Percentiles rank a stretch among this genome's conserved stretches.
Evolutionary conservation across 2,329 filamentous ascomycete genomes (phyloP).

Genomic region (Corniculantispora saksenae): DNA sequence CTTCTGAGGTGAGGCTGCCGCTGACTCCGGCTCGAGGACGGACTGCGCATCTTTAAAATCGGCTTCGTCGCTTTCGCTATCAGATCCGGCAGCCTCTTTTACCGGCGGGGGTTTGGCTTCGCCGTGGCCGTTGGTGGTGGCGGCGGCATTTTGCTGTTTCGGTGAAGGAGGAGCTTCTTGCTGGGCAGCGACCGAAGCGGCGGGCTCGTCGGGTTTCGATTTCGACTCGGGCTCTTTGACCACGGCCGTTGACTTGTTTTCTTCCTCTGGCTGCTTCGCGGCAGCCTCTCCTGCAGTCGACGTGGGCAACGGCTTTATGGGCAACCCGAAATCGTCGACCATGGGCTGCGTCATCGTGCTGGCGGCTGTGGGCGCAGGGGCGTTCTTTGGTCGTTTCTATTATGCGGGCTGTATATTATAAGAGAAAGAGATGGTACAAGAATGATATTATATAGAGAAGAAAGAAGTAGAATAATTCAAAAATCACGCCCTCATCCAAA

Average conservation of each 20-base stretch:
- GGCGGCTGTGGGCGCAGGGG: conserved; percentile 28
- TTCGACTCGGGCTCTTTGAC: conserved; percentile 10
- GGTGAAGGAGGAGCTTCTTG: too few species aligned
- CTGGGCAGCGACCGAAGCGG: neutral
- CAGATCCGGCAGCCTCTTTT: conserved; percentile 22
- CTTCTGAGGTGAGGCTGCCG: conserved; percentile 31
- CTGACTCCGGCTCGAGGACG: conserved; percentile 29
- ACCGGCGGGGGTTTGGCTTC: neutral
- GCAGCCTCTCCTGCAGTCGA: conserved; percentile 12
- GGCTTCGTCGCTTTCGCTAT: conserved; percentile 40
- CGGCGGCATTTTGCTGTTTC: neutral
- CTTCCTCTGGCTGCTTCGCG: neutral
- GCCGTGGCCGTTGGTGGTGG: neutral
- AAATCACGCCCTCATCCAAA: conserved; percentile 31
- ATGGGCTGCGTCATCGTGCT: conserved; percentile 30
- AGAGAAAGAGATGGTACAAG: conserved; percentile 7
- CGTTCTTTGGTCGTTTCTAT: conserved; percentile 28
- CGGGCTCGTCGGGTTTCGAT: conserved; percentile 6
- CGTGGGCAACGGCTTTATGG: conserved; percentile 50
- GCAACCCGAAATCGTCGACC: conserved; percentile 72
- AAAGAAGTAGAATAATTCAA: neutral
- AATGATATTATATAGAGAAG: neutral
- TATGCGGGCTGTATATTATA: conserved; percentile 24
- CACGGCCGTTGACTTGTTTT: conserved; percentile 7
- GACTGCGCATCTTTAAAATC: conserved; percentile 38